phyloP scores from a whole-genome alignment of 192 early-diverging fungal species.

The Kickxella alabastrina region DNA sequence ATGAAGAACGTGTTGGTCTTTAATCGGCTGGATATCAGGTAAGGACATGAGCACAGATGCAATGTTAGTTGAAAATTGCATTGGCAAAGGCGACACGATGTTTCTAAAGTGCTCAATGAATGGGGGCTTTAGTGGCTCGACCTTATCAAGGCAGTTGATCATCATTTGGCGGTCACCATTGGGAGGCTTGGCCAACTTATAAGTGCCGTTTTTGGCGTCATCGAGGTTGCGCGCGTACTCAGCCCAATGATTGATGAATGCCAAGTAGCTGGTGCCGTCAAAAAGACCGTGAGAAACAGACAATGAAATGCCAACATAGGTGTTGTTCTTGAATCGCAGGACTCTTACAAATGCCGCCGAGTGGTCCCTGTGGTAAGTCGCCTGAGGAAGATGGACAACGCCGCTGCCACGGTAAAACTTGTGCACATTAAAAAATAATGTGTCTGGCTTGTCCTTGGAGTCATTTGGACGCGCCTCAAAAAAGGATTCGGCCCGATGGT shows the following conservation, averaged over 20 bases:
- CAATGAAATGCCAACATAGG: constrained; percentile 27
- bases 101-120: constrained; percentile 33
- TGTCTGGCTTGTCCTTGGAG: neutral
- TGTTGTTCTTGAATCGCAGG: constrained; percentile 29
- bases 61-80: constrained; percentile 9
- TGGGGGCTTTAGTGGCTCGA: constrained; percentile 19
- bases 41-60: constrained; percentile 30
- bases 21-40: constrained; percentile 16
- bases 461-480: constrained; percentile 9
- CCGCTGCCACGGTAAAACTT: constrained; percentile 27
- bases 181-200: constrained; percentile 14
- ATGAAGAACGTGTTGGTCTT: constrained; percentile 44
- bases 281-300: constrained; percentile 36
- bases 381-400: constrained; percentile 15
- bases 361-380: constrained; percentile 35
- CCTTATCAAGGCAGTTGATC: constrained; percentile 19
- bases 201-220: constrained; percentile 1
- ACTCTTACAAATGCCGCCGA: constrained; percentile 18
- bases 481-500: constrained; percentile 25
- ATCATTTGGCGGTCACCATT: constrained; percentile 19
- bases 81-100: neutral
- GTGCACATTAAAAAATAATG: constrained; percentile 31
- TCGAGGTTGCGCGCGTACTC: constrained; percentile 28
- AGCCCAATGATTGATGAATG: constrained; percentile 37
- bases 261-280: constrained; percentile 18